Evolutionary conservation across 495 filamentous ascomycete genomes (phyloP).

Genomic region (Daldinia grandis): DNA sequence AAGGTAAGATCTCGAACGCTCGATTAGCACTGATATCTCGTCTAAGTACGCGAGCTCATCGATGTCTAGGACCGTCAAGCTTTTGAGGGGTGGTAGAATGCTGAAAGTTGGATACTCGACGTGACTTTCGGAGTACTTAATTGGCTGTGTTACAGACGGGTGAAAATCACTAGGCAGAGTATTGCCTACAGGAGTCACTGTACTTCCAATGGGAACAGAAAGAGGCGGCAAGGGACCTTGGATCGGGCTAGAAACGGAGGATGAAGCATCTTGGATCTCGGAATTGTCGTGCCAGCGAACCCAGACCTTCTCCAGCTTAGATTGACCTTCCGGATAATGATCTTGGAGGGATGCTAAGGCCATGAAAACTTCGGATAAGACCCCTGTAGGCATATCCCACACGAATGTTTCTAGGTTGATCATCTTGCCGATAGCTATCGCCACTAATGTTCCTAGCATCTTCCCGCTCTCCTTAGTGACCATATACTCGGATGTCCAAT

Average conservation of each 20-base stretch:
- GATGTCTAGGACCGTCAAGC: slow-evolving; percentile 84
- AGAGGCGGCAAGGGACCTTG: slow-evolving; percentile 39
- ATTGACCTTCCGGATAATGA: slow-evolving; percentile 64
- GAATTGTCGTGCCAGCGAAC: slow-evolving; percentile 91
- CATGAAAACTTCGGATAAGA: slow-evolving; percentile 86
- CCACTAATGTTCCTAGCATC: slow-evolving; percentile 92
- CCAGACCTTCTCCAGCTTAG: slow-evolving; percentile 82
- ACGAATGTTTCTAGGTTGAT: slow-evolving; percentile 87
- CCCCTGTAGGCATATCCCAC: slow-evolving; percentile 97
- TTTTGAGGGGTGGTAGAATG: slow-evolving; percentile 80
- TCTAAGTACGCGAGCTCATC: slow-evolving; percentile 89
- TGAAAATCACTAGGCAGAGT: slow-evolving; percentile 46
- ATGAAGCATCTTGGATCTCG: slow-evolving; percentile 42
- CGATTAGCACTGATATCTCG: slow-evolving; percentile 85
- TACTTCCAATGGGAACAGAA: slow-evolving; percentile 51
- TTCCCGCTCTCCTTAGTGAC: slow-evolving; percentile 91
- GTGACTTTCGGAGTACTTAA: slow-evolving; percentile 52
- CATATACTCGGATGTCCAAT: slow-evolving; percentile 87
- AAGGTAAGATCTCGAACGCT: slow-evolving; percentile 71
- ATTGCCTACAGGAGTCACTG: slow-evolving; percentile 55
- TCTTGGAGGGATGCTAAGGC: slow-evolving; percentile 79
- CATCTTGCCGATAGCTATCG: slow-evolving; percentile 85
- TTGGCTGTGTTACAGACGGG: slow-evolving; percentile 38
- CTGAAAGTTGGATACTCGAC: slow-evolving; percentile 90
- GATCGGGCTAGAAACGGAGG: slow-evolving; percentile 42